Percentiles rank a stretch among this genome's conserved stretches.
These are phyloP conservation scores for Ilyonectria sp. DNA, from an alignment of 2,329 filamentous ascomycete genomes.

Conservation along the genomic window DNA sequence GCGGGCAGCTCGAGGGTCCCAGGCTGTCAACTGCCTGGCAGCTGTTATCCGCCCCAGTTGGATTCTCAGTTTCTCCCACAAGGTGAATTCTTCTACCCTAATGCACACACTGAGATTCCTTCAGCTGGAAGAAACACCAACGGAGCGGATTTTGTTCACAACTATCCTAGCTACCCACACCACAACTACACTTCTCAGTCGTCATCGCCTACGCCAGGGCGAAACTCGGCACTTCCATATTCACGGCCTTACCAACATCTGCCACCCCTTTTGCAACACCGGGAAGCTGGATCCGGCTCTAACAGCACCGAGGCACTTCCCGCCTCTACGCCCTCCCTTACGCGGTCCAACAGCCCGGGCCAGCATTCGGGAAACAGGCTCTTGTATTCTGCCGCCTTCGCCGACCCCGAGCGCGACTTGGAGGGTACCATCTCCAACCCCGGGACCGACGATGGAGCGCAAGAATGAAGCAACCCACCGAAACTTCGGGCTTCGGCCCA, in stretches of 20 bases:
- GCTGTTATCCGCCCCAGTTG: background rate
- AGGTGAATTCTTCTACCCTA: background rate
- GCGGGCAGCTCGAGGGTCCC: background rate
- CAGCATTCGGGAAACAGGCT: background rate
- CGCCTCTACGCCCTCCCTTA: conserved; percentile 1
- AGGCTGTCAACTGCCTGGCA: conserved; percentile 11
- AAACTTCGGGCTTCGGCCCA: conserved; percentile 23
- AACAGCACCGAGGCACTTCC: background rate
- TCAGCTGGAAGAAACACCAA: background rate
- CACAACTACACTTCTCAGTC: too few relatives aligned
- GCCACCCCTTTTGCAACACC: background rate
- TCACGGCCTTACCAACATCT: background rate
- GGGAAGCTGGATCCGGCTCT: conserved; percentile 5
- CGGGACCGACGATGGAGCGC: background rate
- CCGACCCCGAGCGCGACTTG: background rate
- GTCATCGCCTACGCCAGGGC: background rate
- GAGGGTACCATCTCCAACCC: background rate
- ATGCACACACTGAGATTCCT: background rate
- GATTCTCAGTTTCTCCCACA: background rate
- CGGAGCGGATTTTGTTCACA: background rate
- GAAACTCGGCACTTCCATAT: background rate
- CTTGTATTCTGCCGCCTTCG: background rate
- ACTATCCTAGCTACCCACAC: background rate
- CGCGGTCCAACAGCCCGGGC: background rate
- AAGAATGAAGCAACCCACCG: background rate